phyloP scores from a whole-genome alignment of 805 yeast genomes.

The Peterozyma xylosa region DNA sequence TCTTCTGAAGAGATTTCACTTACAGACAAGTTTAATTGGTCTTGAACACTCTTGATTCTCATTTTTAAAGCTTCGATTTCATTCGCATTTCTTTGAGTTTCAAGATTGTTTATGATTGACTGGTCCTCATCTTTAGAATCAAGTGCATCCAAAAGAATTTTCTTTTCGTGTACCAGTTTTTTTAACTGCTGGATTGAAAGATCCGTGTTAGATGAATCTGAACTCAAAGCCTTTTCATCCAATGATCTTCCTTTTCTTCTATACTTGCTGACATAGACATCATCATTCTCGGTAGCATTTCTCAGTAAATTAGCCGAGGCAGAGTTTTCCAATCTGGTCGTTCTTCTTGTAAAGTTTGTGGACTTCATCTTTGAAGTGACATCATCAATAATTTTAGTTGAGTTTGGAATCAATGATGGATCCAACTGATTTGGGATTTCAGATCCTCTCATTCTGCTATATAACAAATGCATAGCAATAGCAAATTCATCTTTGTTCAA shows the following conservation, averaged over 20 bases:
- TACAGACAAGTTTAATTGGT: conserved; percentile 21
- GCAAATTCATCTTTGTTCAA: conserved; percentile 88
- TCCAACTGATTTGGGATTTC: conserved; percentile 81
- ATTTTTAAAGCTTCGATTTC: conserved; percentile 61
- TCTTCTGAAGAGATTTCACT: conserved; percentile 31
- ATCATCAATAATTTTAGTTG: conserved; percentile 63
- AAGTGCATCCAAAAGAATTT: conserved; percentile 60
- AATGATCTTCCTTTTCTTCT: conserved; percentile 30
- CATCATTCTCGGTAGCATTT: conserved; percentile 64
- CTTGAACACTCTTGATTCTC: conserved; percentile 43
- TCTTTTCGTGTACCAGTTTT: conserved; percentile 64
- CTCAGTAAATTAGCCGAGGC: conserved; percentile 41
- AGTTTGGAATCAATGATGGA: conserved; percentile 85
- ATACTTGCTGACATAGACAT: conserved; percentile 60
- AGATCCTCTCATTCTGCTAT: conserved; percentile 81
- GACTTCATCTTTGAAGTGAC: conserved; percentile 58
- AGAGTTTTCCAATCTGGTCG: conserved; percentile 19
- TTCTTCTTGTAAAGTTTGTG: conserved; percentile 19
- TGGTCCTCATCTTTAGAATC: conserved; percentile 57
- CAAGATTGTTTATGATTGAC: conserved; percentile 15
- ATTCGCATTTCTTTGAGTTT: conserved; percentile 30
- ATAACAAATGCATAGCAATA: conserved; percentile 94
- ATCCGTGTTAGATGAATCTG: conserved; percentile 18
- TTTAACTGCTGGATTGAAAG: conserved; percentile 47
- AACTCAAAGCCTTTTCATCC: conserved; percentile 12